Percentiles rank a stretch among this genome's conserved stretches.
These are phyloP conservation scores for Trichosporon sp. DNA, from an alignment of 1,284 basidiomycete species.

Conservation along the genomic window DNA sequence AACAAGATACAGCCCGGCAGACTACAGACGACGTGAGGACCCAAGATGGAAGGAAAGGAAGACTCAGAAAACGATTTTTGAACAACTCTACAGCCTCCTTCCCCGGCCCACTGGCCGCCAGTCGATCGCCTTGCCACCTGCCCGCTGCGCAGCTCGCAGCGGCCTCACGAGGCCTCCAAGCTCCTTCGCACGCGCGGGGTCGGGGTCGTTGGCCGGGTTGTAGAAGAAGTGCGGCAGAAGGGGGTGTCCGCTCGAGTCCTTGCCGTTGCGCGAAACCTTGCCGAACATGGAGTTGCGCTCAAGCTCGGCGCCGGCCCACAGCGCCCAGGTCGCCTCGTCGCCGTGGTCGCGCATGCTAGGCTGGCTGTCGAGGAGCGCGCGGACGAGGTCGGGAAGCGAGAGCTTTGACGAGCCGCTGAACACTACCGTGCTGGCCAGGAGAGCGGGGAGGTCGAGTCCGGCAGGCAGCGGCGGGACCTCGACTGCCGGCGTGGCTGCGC, in stretches of 20 bases:
- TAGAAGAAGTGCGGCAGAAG: conserved; percentile 48
- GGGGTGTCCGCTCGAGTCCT: conserved; percentile 46
- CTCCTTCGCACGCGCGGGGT: conserved; percentile 39
- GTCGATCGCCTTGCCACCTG: conserved; percentile 46
- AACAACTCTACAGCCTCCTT: conserved; percentile 32
- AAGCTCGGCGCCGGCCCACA: conserved; percentile 36
- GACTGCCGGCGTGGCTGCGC: conserved; percentile 6
- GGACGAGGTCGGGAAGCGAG: conserved; percentile 45
- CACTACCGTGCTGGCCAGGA: conserved; percentile 47
- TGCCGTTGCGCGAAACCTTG: conserved; percentile 46
- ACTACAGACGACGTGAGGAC: neutral
- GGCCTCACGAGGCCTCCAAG: conserved; percentile 48
- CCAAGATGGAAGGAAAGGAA: no score
- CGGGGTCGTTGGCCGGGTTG: conserved; percentile 42
- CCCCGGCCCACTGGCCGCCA: conserved; percentile 47
- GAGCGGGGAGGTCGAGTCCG: conserved; percentile 39
- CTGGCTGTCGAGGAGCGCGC: conserved; percentile 46
- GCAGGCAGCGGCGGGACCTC: conserved; percentile 25
- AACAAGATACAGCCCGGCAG: no score
- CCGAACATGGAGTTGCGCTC: conserved; percentile 46
- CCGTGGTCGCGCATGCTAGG: conserved; percentile 39
- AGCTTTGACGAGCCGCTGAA: conserved; percentile 48
- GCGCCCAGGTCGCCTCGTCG: conserved; percentile 35
- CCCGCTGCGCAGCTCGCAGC: conserved; percentile 41
- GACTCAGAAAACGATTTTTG: no score